A percentile compares a stretch with the other conserved stretches of the same genome.
Conservation (phyloP, 352 stramenopile genomes). For the Globisporangium megalacanthum region DNA sequence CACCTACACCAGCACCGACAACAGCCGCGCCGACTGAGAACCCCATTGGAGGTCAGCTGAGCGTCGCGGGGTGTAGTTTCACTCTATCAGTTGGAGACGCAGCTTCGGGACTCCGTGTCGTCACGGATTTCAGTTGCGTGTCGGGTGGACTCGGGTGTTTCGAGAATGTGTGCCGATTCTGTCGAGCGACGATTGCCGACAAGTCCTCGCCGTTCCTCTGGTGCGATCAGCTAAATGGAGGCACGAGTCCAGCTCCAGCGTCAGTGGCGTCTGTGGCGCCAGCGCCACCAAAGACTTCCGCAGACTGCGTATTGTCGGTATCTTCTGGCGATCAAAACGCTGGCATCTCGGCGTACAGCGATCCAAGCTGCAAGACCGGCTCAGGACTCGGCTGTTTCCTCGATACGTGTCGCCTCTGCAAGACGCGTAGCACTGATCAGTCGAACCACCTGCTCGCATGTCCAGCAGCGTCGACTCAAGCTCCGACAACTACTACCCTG, state of each 20-base stretch:
- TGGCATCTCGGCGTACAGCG: slow-evolving; percentile 1
- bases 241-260: not conserved
- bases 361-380: not conserved
- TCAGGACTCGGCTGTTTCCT: not conserved
- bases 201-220: not conserved
- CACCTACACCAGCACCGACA: not conserved
- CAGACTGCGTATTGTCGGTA: not conserved
- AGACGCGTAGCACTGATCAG: not conserved
- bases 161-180: slow-evolving; percentile 19
- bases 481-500: not conserved
- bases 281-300: not conserved
- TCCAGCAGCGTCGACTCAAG: not conserved
- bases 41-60: not conserved
- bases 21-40: not conserved
- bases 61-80: not conserved
- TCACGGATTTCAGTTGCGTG: slow-evolving; percentile 14
- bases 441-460: slow-evolving; percentile 5
- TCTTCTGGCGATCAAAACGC: not conserved
- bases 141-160: slow-evolving; percentile 21
- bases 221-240: not conserved
- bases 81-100: slow-evolving; percentile 12
- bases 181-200: slow-evolving; percentile 6
- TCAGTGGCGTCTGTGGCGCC: not conserved
- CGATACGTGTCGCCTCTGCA: slow-evolving; percentile 5
- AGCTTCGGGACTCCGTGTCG: slow-evolving; percentile 1